Evolutionary conservation across 2,329 filamentous ascomycete species (phyloP).

Genomic region (Camillea tinctor): DNA sequence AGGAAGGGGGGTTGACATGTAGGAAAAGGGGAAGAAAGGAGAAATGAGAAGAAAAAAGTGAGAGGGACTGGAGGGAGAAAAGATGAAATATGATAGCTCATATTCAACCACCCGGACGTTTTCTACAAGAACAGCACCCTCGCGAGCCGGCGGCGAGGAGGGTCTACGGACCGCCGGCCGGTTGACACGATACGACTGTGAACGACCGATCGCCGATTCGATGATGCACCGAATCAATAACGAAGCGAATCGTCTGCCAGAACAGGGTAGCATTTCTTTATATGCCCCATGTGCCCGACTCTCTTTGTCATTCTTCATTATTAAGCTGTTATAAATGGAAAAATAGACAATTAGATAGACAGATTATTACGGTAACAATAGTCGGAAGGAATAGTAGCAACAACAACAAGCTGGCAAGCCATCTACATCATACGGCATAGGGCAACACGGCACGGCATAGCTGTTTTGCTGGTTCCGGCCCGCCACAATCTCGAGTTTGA

Average conservation of each 20-base stretch:
- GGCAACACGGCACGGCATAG: not conserved
- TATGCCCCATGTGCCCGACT: not conserved
- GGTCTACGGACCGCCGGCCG: not conserved
- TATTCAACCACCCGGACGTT: not conserved
- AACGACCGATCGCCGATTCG: not conserved
- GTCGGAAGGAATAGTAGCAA: not conserved
- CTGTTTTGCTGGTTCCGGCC: not conserved
- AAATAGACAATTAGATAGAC: not conserved
- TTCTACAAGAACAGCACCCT: not conserved
- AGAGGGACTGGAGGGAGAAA: not conserved
- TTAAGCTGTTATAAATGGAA: not conserved
- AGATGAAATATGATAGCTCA: not conserved
- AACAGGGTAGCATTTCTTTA: not conserved
- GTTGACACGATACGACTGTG: not conserved
- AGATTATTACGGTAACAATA: not conserved
- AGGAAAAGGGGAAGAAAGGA: not conserved
- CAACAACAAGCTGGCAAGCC: not conserved
- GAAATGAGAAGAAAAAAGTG: not conserved
- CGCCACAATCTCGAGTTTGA: not conserved
- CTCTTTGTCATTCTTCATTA: not conserved
- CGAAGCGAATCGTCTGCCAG: not conserved
- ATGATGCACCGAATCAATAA: not conserved
- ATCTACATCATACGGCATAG: not conserved
- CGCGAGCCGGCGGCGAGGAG: not conserved
- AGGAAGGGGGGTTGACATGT: not conserved